Evolutionary conservation across 768 basidiomycete species (phyloP), one percentile per base, ranked within the genome.

Genomic region (Lepiota venenata): DNA sequence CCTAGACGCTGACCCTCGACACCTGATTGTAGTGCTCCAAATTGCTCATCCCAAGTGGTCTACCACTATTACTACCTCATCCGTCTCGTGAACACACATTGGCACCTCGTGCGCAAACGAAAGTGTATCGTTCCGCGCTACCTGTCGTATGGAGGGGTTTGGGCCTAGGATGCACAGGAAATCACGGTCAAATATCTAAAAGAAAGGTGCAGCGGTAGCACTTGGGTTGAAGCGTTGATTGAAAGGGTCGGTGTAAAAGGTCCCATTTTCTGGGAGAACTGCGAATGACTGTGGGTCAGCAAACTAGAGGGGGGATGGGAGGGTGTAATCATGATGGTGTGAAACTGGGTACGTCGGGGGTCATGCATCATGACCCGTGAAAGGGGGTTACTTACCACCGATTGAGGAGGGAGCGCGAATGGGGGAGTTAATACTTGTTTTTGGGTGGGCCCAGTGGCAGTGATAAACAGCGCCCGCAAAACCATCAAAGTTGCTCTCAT

Each of bases 41-140:
- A 56, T 83, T 83, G 43, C 79, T 86, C 61, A 78, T 76, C 6
- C 86, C 85, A 2, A 85, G 73, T 29, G 77, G 51, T 2, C 85
- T 85, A 2, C 87, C 87, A 50, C 78, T 81, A 56, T 83, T 88
- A 66, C 84, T 85, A 91, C 73, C 57, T 85, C 81, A 60, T 90
- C 79, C n/a, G 82, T 84, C 16, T 73, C 75, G 6, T 82, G 69
- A 35, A 80, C 70, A 66, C 82, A 89, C 1, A 91, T 73, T 0
- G 87, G 87, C 2, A 86, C 90, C 68, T 93, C 90, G 63, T 91
- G 88, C n/a, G 87, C 88, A 57, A 89, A 82, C 2, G 84, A 84
- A 65, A 83, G 84, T 3, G 75, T 80, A 3, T 76, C 75, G 54
- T 82, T 80, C 6, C 78, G 76, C 0, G 82, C 81, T 44, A 93